Conservation (phyloP, 257 asterid genomes). For the Eustoma russellianum region DNA sequence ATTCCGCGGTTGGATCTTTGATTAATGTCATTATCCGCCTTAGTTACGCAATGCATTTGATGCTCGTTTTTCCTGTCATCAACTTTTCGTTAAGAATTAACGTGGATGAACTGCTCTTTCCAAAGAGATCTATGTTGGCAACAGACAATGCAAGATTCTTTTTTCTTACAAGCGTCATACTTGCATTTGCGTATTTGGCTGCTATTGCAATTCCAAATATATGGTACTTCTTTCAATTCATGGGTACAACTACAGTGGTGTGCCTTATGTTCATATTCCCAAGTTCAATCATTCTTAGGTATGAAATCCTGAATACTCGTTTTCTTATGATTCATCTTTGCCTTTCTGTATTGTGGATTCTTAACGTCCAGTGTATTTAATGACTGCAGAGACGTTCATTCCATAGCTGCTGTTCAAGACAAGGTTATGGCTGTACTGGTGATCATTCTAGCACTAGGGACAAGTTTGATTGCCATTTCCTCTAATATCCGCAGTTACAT, state of each 20-base stretch:
- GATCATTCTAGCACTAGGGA: constrained; percentile 64
- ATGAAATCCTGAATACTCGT: constrained; percentile 1
- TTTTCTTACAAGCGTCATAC: constrained; percentile 43
- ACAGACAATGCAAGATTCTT: constrained; percentile 41
- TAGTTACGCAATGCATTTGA: constrained; percentile 90
- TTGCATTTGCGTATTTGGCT: constrained; percentile 48
- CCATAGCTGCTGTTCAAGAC: constrained; percentile 47
- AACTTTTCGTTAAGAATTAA: constrained; percentile 80
- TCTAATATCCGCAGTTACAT: constrained; percentile 41
- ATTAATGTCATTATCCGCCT: constrained; percentile 59
- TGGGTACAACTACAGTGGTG: constrained; percentile 92
- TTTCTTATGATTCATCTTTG: not conserved
- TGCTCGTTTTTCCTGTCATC: constrained; percentile 98
- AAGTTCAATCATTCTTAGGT: constrained; percentile 85
- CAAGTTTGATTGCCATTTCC: constrained; percentile 70
- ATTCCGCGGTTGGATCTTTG: constrained; percentile 29
- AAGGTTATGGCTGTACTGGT: constrained; percentile 61
- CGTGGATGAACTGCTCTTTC: constrained; percentile 70
- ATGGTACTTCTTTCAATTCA: constrained; percentile 96
- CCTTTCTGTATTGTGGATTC: not conserved
- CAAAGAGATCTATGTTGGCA: constrained; percentile 42
- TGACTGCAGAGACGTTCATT: constrained; percentile 61
- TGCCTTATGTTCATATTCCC: constrained; percentile 95
- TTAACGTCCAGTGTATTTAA: not conserved
- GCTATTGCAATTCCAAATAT: constrained; percentile 78